Percentiles rank a stretch among this genome's conserved stretches.
Evolutionary conservation across 1,284 basidiomycete species (phyloP).

Genomic region (Melampsora americana): DNA sequence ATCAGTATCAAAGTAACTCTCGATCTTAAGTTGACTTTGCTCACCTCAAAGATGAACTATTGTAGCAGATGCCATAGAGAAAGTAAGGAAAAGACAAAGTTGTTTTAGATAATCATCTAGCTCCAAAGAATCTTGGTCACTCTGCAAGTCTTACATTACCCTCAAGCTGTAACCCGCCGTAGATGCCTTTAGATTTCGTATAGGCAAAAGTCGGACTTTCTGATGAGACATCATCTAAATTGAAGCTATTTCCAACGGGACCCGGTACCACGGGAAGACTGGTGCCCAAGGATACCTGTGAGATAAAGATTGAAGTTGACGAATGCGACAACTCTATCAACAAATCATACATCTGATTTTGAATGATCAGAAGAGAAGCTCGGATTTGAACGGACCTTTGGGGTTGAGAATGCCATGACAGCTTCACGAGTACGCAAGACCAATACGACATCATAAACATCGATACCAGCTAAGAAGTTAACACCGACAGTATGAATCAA

Average conservation of each 20-base stretch:
- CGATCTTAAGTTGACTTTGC: neutral
- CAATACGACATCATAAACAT: conserved; percentile 55
- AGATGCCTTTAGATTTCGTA: conserved; percentile 54
- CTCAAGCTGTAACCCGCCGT: conserved; percentile 53
- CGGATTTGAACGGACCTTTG: conserved; percentile 24
- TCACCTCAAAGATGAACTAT: neutral
- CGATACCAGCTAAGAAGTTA: conserved; percentile 53
- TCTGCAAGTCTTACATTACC: conserved; percentile 49
- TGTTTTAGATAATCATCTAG: neutral
- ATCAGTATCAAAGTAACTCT: too few species aligned
- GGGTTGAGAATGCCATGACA: conserved; percentile 43
- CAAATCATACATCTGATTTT: neutral
- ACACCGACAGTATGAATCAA: conserved; percentile 52
- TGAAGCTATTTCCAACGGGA: conserved; percentile 54
- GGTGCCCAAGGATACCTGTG: conserved; percentile 52
- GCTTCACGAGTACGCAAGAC: conserved; percentile 52
- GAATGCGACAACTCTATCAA: neutral
- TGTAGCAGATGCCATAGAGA: neutral
- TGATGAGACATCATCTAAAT: conserved; percentile 51
- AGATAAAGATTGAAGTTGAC: conserved; percentile 41
- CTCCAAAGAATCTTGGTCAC: neutral
- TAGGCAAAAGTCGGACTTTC: conserved; percentile 53
- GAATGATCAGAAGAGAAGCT: neutral
- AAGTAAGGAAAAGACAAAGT: neutral
- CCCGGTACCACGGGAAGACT: conserved; percentile 52